Percentiles rank a stretch among this genome's conserved stretches.
phyloP scores from a whole-genome alignment of 495 filamentous ascomycete species.

The Oleoguttula mirabilis region DNA sequence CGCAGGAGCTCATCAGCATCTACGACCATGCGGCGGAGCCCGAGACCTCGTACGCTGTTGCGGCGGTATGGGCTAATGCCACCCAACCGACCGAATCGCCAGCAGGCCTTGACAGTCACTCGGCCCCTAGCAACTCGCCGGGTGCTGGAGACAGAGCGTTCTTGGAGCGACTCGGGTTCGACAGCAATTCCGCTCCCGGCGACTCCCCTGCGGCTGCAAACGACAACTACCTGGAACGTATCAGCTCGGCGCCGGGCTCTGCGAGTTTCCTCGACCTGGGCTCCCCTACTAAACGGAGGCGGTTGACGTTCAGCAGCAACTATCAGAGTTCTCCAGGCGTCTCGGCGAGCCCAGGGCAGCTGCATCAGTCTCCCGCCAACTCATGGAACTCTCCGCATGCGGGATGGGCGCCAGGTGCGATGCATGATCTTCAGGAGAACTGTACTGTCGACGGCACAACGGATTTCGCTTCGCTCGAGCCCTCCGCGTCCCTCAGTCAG shows the following conservation, averaged over 20 bases:
- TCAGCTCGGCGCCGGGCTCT: background rate
- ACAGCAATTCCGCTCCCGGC: background rate
- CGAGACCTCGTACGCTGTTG: background rate
- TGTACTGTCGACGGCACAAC: background rate
- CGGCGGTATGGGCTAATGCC: background rate
- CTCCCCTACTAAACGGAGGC: slow-evolving; percentile 14
- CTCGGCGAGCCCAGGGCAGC: background rate
- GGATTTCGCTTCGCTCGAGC: background rate
- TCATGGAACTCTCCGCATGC: slow-evolving; percentile 6
- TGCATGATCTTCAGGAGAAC: background rate
- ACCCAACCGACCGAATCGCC: no score
- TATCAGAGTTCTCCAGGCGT: background rate
- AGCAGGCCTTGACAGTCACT: background rate
- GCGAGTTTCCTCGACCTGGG: background rate
- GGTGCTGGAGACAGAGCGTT: no score
- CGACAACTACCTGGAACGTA: background rate
- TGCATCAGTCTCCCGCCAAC: slow-evolving; percentile 3
- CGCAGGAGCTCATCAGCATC: slow-evolving; percentile 18
- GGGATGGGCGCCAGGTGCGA: slow-evolving; percentile 3
- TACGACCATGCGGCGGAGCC: slow-evolving; percentile 14
- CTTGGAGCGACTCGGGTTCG: no score
- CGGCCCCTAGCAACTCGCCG: no score
- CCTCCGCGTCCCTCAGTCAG: background rate
- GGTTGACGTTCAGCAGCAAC: slow-evolving; percentile 2
- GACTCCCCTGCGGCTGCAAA: background rate